Percentiles rank a stretch among this genome's conserved stretches.
Evolutionary conservation across 2,329 filamentous ascomycete genomes (phyloP).

Genomic region (Zalaria sp.): DNA sequence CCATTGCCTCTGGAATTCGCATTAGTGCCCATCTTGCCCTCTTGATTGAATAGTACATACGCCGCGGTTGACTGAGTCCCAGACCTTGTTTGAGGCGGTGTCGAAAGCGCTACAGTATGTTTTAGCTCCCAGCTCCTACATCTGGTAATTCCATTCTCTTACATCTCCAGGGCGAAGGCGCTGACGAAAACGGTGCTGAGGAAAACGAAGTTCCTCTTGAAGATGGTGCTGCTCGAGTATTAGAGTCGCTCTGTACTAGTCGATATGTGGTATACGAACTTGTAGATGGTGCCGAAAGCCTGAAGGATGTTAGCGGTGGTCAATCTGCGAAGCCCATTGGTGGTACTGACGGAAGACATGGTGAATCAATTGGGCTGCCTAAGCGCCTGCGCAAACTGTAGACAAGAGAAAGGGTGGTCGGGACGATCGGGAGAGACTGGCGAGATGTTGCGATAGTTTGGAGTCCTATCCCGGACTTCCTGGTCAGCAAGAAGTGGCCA

Average conservation of each 20-base stretch:
- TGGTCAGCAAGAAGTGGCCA: slow-evolving; percentile 1
- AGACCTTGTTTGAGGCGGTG: slow-evolving; percentile 65
- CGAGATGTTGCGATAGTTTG: too few species aligned
- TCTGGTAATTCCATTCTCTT: slow-evolving; percentile 25
- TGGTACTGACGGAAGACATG: slow-evolving; percentile 43
- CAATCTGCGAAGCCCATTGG: slow-evolving; percentile 17
- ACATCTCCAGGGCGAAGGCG: slow-evolving; percentile 93
- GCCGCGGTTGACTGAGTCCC: slow-evolving; percentile 83
- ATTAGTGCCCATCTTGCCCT: slow-evolving; percentile 11
- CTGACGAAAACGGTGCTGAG: slow-evolving; percentile 71
- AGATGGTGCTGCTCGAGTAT: slow-evolving; percentile 49
- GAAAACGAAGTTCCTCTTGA: slow-evolving; percentile 81
- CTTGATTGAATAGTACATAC: slow-evolving; percentile 45
- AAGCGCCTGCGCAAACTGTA: slow-evolving; percentile 1
- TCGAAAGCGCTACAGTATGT: slow-evolving; percentile 58
- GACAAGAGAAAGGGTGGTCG: neutral
- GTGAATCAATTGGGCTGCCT: slow-evolving; percentile 16
- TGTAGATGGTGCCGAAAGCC: slow-evolving; percentile 38
- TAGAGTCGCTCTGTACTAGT: slow-evolving; percentile 8
- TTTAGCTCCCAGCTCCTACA: too few species aligned
- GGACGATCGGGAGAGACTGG: too few species aligned
- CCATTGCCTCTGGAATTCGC: slow-evolving; percentile 79
- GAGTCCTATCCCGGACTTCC: neutral
- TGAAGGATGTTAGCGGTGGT: neutral
- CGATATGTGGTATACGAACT: slow-evolving; percentile 20